A percentile compares a stretch with the other conserved stretches of the same genome.
Conservation (phyloP, 1,139 yeast species). For the Hansenula sp. region DNA sequence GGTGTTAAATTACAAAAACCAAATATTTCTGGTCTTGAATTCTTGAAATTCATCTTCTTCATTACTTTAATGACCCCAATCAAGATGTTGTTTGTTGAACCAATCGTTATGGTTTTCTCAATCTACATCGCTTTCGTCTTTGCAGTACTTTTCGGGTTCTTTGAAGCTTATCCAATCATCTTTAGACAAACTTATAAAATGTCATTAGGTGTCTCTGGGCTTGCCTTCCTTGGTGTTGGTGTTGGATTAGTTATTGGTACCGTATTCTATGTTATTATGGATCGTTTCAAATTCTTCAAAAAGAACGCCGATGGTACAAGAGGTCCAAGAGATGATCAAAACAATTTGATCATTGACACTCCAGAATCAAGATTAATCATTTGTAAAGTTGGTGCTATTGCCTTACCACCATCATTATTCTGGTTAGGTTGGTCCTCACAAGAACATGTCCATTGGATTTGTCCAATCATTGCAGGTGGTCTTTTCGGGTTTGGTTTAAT, state of each 20-base stretch:
- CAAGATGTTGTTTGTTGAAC: slow-evolving; percentile 63
- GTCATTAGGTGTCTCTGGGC: slow-evolving; percentile 58
- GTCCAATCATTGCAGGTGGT: slow-evolving; percentile 69
- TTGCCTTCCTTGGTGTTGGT: slow-evolving; percentile 69
- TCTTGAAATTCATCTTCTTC: slow-evolving; percentile 35
- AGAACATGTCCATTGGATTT: slow-evolving; percentile 68
- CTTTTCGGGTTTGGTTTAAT: slow-evolving; percentile 76
- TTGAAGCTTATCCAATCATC: slow-evolving; percentile 74
- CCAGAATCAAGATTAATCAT: slow-evolving; percentile 42
- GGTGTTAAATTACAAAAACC: slow-evolving; percentile 43
- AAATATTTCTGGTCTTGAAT: slow-evolving; percentile 24
- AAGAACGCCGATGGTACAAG: slow-evolving; percentile 61
- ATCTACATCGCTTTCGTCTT: slow-evolving; percentile 67
- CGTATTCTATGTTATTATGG: slow-evolving; percentile 43
- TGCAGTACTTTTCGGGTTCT: slow-evolving; percentile 74
- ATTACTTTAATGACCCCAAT: slow-evolving; percentile 56
- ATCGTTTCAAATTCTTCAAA: slow-evolving; percentile 46
- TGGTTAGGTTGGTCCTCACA: slow-evolving; percentile 84
- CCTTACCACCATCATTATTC: slow-evolving; percentile 65
- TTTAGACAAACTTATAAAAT: slow-evolving; percentile 59
- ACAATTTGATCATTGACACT: slow-evolving; percentile 40
- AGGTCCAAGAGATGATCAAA: slow-evolving; percentile 52
- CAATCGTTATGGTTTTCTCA: slow-evolving; percentile 65
- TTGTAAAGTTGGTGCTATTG: slow-evolving; percentile 57
- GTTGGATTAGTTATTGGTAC: slow-evolving; percentile 59